Evolutionary conservation across 2,329 filamentous ascomycete species (phyloP), one percentile per base, ranked within the genome.

Genomic region (Colletotrichum gloeosporioides): DNA sequence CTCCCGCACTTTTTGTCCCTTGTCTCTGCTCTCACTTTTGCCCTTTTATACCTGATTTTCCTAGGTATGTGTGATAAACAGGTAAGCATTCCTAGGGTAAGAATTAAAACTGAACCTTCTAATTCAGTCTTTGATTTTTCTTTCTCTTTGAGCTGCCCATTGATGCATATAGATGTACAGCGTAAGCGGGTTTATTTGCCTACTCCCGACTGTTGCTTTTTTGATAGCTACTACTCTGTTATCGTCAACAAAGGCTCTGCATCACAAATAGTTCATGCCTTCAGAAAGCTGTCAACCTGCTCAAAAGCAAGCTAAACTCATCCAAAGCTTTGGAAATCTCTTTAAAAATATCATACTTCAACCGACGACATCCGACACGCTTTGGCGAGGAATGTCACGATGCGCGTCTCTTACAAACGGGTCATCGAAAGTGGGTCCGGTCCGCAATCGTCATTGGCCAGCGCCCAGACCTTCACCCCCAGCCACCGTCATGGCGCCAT

Each of bases 401-500:
- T 49, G 44, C 44, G 44, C 44, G n/a, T 49, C 44, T 49, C 44
- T 49, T 8, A 22, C 44, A 49, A 49, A 49, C 44, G n/a, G 2
- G 2, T 22, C 44, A 49, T 22, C 6, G 1, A 49, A 22, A 3
- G 61, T 36, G 61, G 31, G 13, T 22, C 29, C 6, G 5, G 0
- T 1, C 4, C 61, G 1, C 8, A 1, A 3, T 49, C 62, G 8
- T 44, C 13, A 59, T 27, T 61, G 66, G 49, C 15, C n/a, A 25
- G 31, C 25, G 34, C 55, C 62, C 57, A 2, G 67, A 70, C 68
- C 18, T 32, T 31, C 29, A 16, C 57, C 36, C 34, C 16, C 18
- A 39, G 29, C 16, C 68, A 27, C 27, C 36, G 27, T 13, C 29
- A 25, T 74, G 72, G 75, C 75, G 67, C 67, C 67, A 77, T 77